A percentile compares a stretch with the other conserved stretches of the same genome.
Conservation (phyloP, 768 basidiomycete genomes). For the Rhodotorula kratochvilovae region DNA sequence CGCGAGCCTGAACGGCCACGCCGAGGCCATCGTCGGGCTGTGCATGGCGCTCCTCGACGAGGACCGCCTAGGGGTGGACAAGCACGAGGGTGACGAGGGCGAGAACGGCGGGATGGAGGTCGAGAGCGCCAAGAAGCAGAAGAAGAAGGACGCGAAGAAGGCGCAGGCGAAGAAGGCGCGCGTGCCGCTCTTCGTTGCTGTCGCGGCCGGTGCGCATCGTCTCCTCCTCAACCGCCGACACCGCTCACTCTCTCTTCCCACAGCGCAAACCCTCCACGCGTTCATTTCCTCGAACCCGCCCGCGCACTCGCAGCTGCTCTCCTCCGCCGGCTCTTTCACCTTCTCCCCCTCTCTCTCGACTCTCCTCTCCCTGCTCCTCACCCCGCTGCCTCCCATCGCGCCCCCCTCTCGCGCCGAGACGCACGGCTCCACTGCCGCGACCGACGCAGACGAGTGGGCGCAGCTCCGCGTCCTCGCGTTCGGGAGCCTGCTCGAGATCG, state of each 20-base stretch:
- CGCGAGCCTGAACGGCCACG: constrained; percentile 23
- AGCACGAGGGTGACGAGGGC: background rate
- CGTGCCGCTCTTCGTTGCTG: constrained; percentile 30
- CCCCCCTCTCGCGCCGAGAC: background rate
- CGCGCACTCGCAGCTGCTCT: constrained; percentile 22
- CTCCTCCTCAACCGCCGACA: background rate
- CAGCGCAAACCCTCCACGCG: constrained; percentile 36
- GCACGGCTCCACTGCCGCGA: background rate
- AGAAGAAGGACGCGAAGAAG: constrained; percentile 11
- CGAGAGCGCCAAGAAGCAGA: constrained; percentile 15
- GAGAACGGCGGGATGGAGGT: constrained; percentile 4
- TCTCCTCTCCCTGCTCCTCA: constrained; percentile 27
- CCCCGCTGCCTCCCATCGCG: constrained; percentile 1
- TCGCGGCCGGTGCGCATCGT: constrained; percentile 23
- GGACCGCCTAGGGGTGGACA: constrained; percentile 20
- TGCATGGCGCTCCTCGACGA: constrained; percentile 20
- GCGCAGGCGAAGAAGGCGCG: constrained; percentile 4
- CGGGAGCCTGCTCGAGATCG: constrained; percentile 31
- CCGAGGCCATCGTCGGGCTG: constrained; percentile 18
- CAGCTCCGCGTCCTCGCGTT: constrained; percentile 35
- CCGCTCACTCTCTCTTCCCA: background rate
- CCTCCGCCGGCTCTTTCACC: constrained; percentile 2
- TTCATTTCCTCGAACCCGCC: constrained; percentile 31
- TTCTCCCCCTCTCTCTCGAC: constrained; percentile 29
- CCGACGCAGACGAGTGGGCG: constrained; percentile 6